Evolutionary conservation across 1,139 yeast species (phyloP).

Genomic region (Pichia sp.): DNA sequence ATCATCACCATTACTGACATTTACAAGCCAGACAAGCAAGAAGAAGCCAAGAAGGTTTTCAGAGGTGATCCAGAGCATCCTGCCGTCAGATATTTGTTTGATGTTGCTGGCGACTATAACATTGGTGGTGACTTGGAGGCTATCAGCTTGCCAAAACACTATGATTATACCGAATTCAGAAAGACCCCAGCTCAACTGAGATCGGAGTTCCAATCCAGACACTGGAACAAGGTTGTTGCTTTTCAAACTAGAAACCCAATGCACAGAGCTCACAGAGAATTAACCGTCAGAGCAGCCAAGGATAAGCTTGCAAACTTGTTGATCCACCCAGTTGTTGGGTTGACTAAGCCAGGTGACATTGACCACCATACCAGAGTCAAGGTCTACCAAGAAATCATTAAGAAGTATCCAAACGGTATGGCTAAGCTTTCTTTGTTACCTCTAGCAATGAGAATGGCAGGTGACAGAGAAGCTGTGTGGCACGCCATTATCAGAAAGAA

Average conservation of each 20-base stretch:
- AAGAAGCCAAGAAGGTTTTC: conserved; percentile 81
- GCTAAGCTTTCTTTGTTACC: conserved; percentile 87
- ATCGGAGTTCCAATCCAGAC: conserved; percentile 69
- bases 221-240: conserved; percentile 91
- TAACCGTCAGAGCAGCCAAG: conserved; percentile 92
- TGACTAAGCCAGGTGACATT: conserved; percentile 96
- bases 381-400: conserved; percentile 86
- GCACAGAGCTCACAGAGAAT: conserved; percentile 97
- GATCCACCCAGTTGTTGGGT: conserved; percentile 95
- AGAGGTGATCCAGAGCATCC: conserved; percentile 98
- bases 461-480: conserved; percentile 98
- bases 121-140: conserved; percentile 89
- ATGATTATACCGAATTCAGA: conserved; percentile 83
- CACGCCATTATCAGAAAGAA: conserved; percentile 95
- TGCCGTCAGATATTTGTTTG: conserved; percentile 69
- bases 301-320: conserved; percentile 72
- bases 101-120: conserved; percentile 76
- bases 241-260: conserved; percentile 98
- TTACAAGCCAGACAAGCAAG: conserved; percentile 72
- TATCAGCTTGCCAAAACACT: conserved; percentile 77
- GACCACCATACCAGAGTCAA: conserved; percentile 97
- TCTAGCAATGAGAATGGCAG: conserved; percentile 98
- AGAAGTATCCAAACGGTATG: conserved; percentile 90
- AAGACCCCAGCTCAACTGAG: conserved; percentile 90
- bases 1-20: conserved; percentile 74